Percentiles rank a stretch among this genome's conserved stretches.
phyloP scores from a whole-genome alignment of 306 rosid genomes.

The Bauhinia variegata region DNA sequence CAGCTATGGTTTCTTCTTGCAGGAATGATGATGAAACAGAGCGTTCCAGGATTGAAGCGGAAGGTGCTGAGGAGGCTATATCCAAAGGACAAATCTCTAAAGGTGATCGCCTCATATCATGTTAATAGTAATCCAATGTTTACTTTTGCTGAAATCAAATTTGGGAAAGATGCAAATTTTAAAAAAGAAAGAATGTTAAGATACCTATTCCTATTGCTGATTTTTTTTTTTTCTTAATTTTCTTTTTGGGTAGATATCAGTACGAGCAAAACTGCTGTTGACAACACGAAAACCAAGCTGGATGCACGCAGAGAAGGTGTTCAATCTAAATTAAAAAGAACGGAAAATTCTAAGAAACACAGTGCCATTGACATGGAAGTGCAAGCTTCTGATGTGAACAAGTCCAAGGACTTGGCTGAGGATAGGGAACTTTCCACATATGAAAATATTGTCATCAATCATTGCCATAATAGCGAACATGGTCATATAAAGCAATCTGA shows the following conservation, averaged over 20 bases:
- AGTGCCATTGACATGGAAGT: conserved; percentile 25
- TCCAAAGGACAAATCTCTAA: conserved; percentile 38
- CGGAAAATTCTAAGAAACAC: conserved; percentile 30
- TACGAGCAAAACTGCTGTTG: conserved; percentile 36
- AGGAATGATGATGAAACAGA: conserved; percentile 43
- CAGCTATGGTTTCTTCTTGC: conserved; percentile 45
- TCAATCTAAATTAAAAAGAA: conserved; percentile 30
- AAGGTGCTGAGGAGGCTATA: conserved; percentile 41
- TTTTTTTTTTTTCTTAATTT: background rate
- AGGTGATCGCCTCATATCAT: conserved; percentile 15
- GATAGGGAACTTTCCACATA: conserved; percentile 15
- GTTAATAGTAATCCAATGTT: conserved; percentile 26
- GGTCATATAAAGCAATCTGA: conserved; percentile 33
- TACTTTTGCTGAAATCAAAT: background rate
- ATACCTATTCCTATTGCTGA: conserved; percentile 22
- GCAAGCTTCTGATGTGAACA: conserved; percentile 32
- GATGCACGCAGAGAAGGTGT: conserved; percentile 45
- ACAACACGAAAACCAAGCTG: conserved; percentile 32
- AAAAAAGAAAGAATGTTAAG: background rate
- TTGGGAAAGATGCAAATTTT: conserved; percentile 3
- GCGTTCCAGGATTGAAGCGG: conserved; percentile 33
- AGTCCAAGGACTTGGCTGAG: conserved; percentile 38
- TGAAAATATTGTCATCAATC: conserved; percentile 36
- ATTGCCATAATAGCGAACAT: conserved; percentile 34
- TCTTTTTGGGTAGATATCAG: conserved; percentile 41